Conservation (phyloP, 495 filamentous ascomycete genomes). For the Clavariopsis aquatica region DNA sequence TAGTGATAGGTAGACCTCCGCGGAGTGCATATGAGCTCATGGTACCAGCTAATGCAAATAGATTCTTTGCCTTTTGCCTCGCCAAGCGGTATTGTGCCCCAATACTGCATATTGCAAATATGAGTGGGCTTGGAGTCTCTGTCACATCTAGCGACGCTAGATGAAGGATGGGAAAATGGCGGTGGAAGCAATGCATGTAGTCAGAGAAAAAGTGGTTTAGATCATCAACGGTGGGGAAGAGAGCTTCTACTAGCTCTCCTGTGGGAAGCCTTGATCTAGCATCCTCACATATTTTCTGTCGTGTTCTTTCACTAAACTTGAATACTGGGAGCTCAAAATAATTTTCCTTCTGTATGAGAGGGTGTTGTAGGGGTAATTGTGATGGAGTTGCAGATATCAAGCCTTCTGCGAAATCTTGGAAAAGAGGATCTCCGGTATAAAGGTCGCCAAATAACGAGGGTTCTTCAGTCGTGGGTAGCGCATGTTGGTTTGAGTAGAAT, state of each 20-base stretch:
- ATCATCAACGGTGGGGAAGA: constrained; percentile 7
- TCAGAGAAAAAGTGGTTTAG: constrained; percentile 13
- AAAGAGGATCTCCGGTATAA: not conserved
- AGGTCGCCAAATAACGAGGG: not conserved
- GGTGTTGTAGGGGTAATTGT: not conserved
- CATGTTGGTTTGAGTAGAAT: not conserved
- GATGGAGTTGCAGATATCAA: not conserved
- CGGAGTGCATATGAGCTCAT: constrained; percentile 21
- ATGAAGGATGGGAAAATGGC: constrained; percentile 15
- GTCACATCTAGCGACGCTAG: constrained; percentile 7
- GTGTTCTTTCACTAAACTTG: constrained; percentile 1
- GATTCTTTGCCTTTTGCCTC: constrained; percentile 17
- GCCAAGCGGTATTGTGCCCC: constrained; percentile 12
- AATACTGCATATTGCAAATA: constrained; percentile 19
- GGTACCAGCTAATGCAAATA: constrained; percentile 15
- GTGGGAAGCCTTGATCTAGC: not conserved
- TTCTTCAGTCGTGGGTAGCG: not conserved
- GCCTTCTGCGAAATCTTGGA: not conserved
- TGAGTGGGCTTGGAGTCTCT: constrained; percentile 16
- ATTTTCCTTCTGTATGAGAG: not conserved
- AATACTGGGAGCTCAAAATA: constrained; percentile 1
- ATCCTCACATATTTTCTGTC: constrained; percentile 9
- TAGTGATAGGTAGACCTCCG: constrained; percentile 4
- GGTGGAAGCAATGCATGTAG: constrained; percentile 17
- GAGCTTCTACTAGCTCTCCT: not conserved